Conservation (phyloP, 1,139 yeast species). For the Hansenula sp. region DNA sequence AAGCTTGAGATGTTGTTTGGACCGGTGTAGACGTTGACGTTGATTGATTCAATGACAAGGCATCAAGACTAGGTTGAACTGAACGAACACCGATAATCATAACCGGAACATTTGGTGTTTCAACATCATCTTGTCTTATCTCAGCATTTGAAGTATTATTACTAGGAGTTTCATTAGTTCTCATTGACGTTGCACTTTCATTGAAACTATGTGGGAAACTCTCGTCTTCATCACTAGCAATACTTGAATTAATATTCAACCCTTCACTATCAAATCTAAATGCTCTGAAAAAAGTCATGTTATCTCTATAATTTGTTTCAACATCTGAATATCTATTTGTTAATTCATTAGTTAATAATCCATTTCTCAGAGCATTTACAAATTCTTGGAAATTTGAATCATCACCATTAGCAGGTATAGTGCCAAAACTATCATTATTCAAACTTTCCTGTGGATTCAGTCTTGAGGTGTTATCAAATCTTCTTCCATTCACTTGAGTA, state of each 20-base stretch:
- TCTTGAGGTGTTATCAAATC: slow-evolving; percentile 24
- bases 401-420: slow-evolving; percentile 6
- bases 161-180: too few relatives aligned
- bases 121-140: slow-evolving; percentile 9
- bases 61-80: slow-evolving; percentile 18
- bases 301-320: slow-evolving; percentile 5
- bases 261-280: slow-evolving; percentile 41
- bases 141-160: slow-evolving; percentile 6
- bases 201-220: too few relatives aligned
- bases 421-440: neutral
- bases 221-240: slow-evolving; percentile 5
- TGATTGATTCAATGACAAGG: slow-evolving; percentile 5
- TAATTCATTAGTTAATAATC: slow-evolving; percentile 35
- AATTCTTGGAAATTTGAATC: slow-evolving; percentile 37
- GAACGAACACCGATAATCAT: slow-evolving; percentile 56
- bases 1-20: neutral
- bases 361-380: slow-evolving; percentile 34
- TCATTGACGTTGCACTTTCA: too few relatives aligned
- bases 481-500: slow-evolving; percentile 21
- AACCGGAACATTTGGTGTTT: slow-evolving; percentile 41
- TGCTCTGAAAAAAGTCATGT: slow-evolving; percentile 47
- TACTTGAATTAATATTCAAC: neutral
- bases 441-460: neutral
- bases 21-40: neutral
- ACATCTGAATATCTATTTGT: slow-evolving; percentile 10